Conservation (phyloP, 768 basidiomycete species). For the Artomyces pyxidatus region DNA sequence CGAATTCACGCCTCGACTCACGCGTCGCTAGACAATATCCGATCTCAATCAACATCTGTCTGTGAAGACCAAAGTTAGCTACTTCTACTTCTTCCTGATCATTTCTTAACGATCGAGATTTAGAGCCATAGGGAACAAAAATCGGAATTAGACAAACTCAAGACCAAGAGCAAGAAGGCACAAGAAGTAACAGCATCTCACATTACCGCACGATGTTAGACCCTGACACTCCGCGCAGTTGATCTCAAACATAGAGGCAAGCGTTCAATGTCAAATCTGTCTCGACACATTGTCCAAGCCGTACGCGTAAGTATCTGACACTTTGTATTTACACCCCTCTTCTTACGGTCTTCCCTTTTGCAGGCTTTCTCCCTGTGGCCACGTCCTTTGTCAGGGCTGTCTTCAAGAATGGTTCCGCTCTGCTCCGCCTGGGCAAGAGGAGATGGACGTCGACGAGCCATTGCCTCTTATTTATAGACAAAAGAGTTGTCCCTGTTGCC, state of each 20-base stretch:
- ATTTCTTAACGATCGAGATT: background rate
- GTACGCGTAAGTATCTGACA: conserved; percentile 51
- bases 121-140: conserved; percentile 41
- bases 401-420: conserved; percentile 74
- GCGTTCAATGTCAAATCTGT: conserved; percentile 69
- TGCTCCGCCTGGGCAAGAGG: conserved; percentile 43
- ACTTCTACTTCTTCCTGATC: background rate
- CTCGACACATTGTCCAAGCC: conserved; percentile 62
- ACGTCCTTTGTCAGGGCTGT: conserved; percentile 65
- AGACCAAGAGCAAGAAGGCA: conserved; percentile 38
- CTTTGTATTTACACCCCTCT: background rate
- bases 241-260: conserved; percentile 46
- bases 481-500: conserved; percentile 71
- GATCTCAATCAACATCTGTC: conserved; percentile 40
- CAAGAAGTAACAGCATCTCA: conserved; percentile 45
- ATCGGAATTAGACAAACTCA: conserved; percentile 34
- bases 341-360: conserved; percentile 8
- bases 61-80: conserved; percentile 30
- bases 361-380: conserved; percentile 70
- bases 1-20: background rate
- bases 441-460: conserved; percentile 35
- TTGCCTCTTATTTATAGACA: conserved; percentile 45
- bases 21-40: conserved; percentile 37
- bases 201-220: background rate
- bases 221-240: conserved; percentile 28